Evolutionary conservation across 1,139 yeast species (phyloP), one percentile per base, ranked within the genome.

Genomic region (Blastobotrys proliferans): DNA sequence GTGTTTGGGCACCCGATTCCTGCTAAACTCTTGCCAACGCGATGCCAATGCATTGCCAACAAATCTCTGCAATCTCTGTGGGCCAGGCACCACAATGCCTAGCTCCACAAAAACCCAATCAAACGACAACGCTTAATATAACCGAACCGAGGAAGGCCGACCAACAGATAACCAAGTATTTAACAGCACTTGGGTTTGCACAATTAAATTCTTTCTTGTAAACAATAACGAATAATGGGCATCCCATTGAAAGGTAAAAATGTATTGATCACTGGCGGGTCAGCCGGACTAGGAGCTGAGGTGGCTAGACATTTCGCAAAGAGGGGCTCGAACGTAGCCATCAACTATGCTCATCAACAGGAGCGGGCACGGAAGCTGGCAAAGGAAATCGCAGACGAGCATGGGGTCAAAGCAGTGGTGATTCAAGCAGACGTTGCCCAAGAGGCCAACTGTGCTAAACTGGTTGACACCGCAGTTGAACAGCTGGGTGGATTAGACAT

Each of bases 331-430:
- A 41, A 55, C 35, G 48, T 60, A 6, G 61, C 55, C 29, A 55
- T 66, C 47, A 66, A 66, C 49, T 66, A 64, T 48, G 58, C 64
- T 24, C 46, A 57, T 31, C 53, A 63, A 4, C 43, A 43, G 19
- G 59, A 53, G 6, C 43, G 61, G 26, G 70, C 70, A 17, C 56
- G 55, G 21, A 51, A 41, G 6, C 49, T 64, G 35, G 66, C 60
- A 2, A 31, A 48, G 14, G 38, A 44, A 32, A 43, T 61, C 10
- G 36, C 48, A 4, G 40, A 42, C 5, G 14, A 41, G 18, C 36
- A 46, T 38, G 41, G 44, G 2, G 47, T 58, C 19, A 50, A 50
- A 38, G 57, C 58, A 4, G 35, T 51, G 20, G 41, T 49, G 8
- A 32, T 54, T 20, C 58, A 56, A 33, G 57, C 52, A 8, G 54